A percentile compares a stretch with the other conserved stretches of the same genome.
These are phyloP conservation scores for Bipolaris gigantea DNA, from an alignment of 2,329 filamentous ascomycete genomes.

Conservation along the genomic window DNA sequence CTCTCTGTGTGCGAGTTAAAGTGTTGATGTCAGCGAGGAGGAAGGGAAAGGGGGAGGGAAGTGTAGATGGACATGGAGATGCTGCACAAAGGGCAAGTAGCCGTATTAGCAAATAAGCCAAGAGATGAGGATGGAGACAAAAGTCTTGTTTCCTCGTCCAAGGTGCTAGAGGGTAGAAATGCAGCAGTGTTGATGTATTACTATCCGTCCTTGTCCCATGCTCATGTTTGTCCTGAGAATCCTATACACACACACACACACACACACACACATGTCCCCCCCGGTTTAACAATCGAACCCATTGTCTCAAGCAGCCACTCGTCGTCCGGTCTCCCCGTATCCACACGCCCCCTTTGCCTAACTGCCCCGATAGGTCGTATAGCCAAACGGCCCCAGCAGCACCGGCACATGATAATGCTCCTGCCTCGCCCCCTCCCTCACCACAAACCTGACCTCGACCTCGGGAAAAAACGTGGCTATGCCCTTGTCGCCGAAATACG, in stretches of 20 bases:
- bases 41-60: background rate
- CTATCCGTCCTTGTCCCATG: too few species aligned
- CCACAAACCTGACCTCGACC: constrained; percentile 58
- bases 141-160: too few species aligned
- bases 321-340: too few species aligned
- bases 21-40: background rate
- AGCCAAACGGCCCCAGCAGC: constrained; percentile 75
- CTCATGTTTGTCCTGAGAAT: too few species aligned
- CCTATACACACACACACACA: too few species aligned
- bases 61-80: background rate
- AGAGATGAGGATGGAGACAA: background rate
- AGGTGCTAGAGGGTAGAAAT: too few species aligned
- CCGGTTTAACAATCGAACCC: too few species aligned
- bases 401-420: constrained; percentile 81
- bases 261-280: too few species aligned
- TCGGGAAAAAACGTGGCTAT: constrained; percentile 60
- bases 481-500: constrained; percentile 66
- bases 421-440: constrained; percentile 48
- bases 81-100: too few species aligned
- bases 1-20: background rate
- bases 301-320: too few species aligned
- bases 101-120: background rate
- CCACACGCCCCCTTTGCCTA: too few species aligned
- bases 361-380: constrained; percentile 74
- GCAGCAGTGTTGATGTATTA: too few species aligned